Base-by-base conservation (phyloP, 2,329 filamentous ascomycete genomes). In the Paraconiothyrium brasiliense region DNA sequence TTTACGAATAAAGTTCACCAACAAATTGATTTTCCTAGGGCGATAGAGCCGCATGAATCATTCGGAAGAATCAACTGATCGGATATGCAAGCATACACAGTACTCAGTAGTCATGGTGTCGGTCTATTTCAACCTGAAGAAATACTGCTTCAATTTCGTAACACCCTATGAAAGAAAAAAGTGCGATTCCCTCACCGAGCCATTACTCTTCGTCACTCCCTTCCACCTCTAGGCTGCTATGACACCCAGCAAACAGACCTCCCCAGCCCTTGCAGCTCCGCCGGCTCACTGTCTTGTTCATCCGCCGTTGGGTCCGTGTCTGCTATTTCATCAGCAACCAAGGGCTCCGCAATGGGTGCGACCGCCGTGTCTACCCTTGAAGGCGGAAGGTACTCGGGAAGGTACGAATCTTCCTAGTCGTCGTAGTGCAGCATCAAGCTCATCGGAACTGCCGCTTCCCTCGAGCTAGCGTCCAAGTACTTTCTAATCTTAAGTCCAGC, bases 401-500 rank as follows among this genome's bases (percentile, higher is more conserved):
- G 16, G 37, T 20, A 54, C 16, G 8, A 71, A 67, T 14, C 59
- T 69, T 32, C 64, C 47, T 66, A 68, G 52, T 72, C 67, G 54
- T 71, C 71, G 52, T 71, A 76, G 30, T 71, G 70, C 34, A 74
- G 54, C 2, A 64, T 68, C 49, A 76, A 54, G 34, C 67, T 69
- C 10, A 68, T 74, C 5, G 72, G 68, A 30, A 75, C 81, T 0
- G 82, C 81, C 14, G 74, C 78, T 71, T 85, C 84, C 60, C 76
- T 81, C 10, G 83, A 76, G 67, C 78, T 83, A 8, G 74, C 75
- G 76, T 85, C 84, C 47, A 86, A 70, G 65, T 85, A 86, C 56
- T 80, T 73, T 68, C 79, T 79, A 76, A 84, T 81, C 54, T 79
- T 80, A 2, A 85, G 77, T 2, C 83, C 84, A 8, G 79, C 83